Base-by-base conservation (phyloP, 1,284 basidiomycete species). In the Cryptococcus neoformans region DNA sequence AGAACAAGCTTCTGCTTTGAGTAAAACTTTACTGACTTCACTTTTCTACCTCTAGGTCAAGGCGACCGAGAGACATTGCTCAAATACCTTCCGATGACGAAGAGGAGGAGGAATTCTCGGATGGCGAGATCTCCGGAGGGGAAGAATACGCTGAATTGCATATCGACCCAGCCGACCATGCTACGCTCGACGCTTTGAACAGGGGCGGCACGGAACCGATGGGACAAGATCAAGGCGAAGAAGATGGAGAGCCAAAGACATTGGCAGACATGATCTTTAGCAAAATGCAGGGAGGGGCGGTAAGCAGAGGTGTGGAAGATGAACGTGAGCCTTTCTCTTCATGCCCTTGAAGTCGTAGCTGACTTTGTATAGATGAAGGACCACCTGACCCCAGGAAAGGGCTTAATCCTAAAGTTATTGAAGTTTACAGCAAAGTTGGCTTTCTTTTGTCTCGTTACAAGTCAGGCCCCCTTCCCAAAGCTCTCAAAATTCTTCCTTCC, bases 401-500 rank as follows among this genome's bases (percentile, higher is more conserved):
- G 2, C 84, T 99, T 48, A 92, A 97, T 72, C 93, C 93, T n/a
- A 92, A 92, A 76, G 88, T 99, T 35, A 88, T 97, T 17, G 92
- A 96, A 70, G 87, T 94, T 9, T 99, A 98, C 76, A 86, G 87
- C 68, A 97, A 95, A 81, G 85, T 96, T 54, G 95, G 92, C 36
- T 81, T 85, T 63, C 86, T 95, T 60, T 83, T 99, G 38, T 88
- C 85, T 46, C 87, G 88, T 55, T 98, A 99, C 83, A 94, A 91
- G 71, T 96, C 94, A 7, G 95, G 95, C 2, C 88, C 93, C 1
- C 82, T 99, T 0, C 96, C 96, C 16, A 99, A 99, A 80, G 84
- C 93, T 1, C 95, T 99, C 85, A 99, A 99, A 81, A 92, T 99
- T 58, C 89, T 99, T 37, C 96, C 96, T 3, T 91, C 94, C 5